Percentiles rank a stretch among this genome's conserved stretches.
phyloP scores from a whole-genome alignment of 257 asterid genomes.

The Primulina eburnea region DNA sequence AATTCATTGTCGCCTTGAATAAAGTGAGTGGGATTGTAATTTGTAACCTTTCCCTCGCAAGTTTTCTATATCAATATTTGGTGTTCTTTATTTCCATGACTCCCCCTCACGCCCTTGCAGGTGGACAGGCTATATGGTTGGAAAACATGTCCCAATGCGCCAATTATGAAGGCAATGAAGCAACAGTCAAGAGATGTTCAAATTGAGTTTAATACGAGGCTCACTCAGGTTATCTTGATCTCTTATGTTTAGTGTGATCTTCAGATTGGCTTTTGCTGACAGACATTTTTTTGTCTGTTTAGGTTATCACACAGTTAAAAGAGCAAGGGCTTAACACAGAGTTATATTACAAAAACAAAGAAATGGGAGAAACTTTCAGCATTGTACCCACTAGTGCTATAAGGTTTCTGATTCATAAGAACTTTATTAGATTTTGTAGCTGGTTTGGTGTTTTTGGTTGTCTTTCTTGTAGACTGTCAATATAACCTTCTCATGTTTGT shows the following conservation, averaged over 20 bases:
- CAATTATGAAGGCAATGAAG: constrained; percentile 74
- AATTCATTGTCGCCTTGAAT: constrained; percentile 85
- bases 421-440: constrained; percentile 11
- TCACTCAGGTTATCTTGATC: constrained; percentile 51
- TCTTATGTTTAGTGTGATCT: constrained; percentile 16
- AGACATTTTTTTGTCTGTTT: constrained; percentile 21
- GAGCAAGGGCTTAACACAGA: constrained; percentile 93
- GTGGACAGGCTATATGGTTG: constrained; percentile 91
- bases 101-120: constrained; percentile 35
- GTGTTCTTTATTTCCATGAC: constrained; percentile 10
- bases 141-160: constrained; percentile 74
- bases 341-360: constrained; percentile 85
- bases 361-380: constrained; percentile 79
- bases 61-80: constrained; percentile 1
- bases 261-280: constrained; percentile 27
- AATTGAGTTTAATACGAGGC: constrained; percentile 64
- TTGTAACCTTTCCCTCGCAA: constrained; percentile 6
- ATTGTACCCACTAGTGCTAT: constrained; percentile 97
- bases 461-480: constrained; percentile 6
- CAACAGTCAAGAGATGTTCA: constrained; percentile 77
- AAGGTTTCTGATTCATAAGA: constrained; percentile 49
- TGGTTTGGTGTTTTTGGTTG: constrained; percentile 12
- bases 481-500: constrained; percentile 22
- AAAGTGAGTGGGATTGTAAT: constrained; percentile 53
- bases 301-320: constrained; percentile 78